phyloP scores from a whole-genome alignment of 108 stramenopile genomes.

The Hondaea fermentalgiana region DNA sequence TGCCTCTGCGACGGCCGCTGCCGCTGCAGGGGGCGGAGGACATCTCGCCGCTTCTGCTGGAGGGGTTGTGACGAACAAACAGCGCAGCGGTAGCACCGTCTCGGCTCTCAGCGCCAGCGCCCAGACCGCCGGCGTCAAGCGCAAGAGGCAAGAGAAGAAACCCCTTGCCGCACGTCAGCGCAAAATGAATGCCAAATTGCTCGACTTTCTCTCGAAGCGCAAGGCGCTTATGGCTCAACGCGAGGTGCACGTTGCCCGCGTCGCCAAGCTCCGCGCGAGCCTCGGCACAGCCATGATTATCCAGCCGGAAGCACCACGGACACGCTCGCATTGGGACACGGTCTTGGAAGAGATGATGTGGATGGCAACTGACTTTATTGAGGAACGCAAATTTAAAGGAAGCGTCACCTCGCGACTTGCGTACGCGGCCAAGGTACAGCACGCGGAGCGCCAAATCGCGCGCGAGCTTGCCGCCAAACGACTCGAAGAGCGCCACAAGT shows the following conservation, averaged over 20 bases:
- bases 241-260: neutral
- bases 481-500: neutral
- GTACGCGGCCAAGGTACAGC: neutral
- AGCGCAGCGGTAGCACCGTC: neutral
- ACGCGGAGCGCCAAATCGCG: neutral
- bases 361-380: conserved; percentile 71
- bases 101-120: neutral
- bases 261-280: neutral
- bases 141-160: neutral
- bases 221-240: neutral
- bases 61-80: no score
- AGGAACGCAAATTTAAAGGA: conserved; percentile 75
- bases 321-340: conserved; percentile 68
- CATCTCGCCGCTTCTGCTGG: no score
- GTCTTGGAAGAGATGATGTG: conserved; percentile 76
- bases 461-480: neutral
- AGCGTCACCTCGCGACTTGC: conserved; percentile 20
- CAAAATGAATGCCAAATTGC: neutral
- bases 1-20: no score
- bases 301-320: neutral
- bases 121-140: neutral
- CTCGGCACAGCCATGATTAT: neutral
- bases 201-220: neutral
- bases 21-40: no score
- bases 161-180: neutral